Conservation (phyloP, 1,139 yeast genomes). For the Suhomyces coccinellae region DNA sequence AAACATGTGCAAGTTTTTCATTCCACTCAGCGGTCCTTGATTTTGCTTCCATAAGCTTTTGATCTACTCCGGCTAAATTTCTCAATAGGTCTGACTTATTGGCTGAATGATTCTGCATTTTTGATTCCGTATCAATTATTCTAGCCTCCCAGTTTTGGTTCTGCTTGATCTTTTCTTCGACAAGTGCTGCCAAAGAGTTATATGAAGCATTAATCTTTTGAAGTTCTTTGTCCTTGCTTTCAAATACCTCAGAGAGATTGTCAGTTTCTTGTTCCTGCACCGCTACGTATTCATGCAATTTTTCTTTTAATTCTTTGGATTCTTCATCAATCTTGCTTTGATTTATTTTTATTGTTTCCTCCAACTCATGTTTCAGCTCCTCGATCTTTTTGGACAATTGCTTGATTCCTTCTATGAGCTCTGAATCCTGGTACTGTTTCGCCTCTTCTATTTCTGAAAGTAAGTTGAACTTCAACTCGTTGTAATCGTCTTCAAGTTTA, state of each 20-base stretch:
- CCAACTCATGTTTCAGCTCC: constrained; percentile 15
- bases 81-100: constrained; percentile 10
- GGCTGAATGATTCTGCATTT: constrained; percentile 17
- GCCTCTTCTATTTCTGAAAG: constrained; percentile 32
- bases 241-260: constrained; percentile 16
- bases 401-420: constrained; percentile 19
- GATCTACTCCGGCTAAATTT: constrained; percentile 5
- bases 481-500: constrained; percentile 28
- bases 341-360: constrained; percentile 15
- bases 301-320: constrained; percentile 19
- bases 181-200: constrained; percentile 8
- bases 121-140: constrained; percentile 15
- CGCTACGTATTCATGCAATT: constrained; percentile 19
- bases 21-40: constrained; percentile 15
- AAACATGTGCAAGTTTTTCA: constrained; percentile 2
- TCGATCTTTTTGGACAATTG: constrained; percentile 16
- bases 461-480: constrained; percentile 35
- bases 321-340: constrained; percentile 19
- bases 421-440: constrained; percentile 27
- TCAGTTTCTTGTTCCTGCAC: constrained; percentile 20
- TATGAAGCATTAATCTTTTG: constrained; percentile 9
- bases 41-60: constrained; percentile 7
- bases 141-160: constrained; percentile 7
- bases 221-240: constrained; percentile 15
- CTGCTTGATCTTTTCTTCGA: constrained; percentile 1